Evolutionary conservation across 768 basidiomycete species (phyloP).

Genomic region (Rhizopogon rudus): DNA sequence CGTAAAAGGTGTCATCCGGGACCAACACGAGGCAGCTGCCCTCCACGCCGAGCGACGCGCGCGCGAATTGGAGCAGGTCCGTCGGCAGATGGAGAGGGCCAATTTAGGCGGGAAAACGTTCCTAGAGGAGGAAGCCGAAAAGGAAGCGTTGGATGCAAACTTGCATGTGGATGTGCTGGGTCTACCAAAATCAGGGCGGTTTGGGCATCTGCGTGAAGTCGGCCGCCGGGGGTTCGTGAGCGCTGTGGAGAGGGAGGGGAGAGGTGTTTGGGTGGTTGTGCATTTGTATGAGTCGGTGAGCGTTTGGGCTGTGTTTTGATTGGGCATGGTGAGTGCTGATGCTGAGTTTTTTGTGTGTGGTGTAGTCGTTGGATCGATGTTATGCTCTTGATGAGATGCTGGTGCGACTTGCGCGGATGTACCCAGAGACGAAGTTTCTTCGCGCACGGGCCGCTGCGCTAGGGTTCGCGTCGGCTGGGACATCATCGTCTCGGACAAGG

Average conservation of each 20-base stretch:
- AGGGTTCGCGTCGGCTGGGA: slow-evolving; percentile 53
- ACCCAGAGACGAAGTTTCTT: slow-evolving; percentile 77
- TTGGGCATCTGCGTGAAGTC: slow-evolving; percentile 80
- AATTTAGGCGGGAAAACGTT: slow-evolving; percentile 67
- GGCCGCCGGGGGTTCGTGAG: slow-evolving; percentile 66
- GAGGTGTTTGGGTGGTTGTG: slow-evolving; percentile 74
- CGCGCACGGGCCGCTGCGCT: slow-evolving; percentile 71
- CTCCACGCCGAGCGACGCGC: slow-evolving; percentile 48
- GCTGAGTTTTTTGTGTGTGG: background rate
- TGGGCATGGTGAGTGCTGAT: slow-evolving; percentile 1
- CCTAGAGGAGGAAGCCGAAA: slow-evolving; percentile 71
- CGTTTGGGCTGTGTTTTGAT: slow-evolving; percentile 7
- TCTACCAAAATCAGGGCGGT: slow-evolving; percentile 46
- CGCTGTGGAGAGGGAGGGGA: slow-evolving; percentile 70
- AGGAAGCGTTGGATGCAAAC: slow-evolving; percentile 39
- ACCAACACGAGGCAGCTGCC: slow-evolving; percentile 63
- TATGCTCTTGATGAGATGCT: slow-evolving; percentile 65
- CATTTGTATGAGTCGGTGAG: slow-evolving; percentile 81
- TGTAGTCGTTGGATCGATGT: slow-evolving; percentile 72
- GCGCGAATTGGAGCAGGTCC: slow-evolving; percentile 47
- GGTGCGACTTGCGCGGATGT: slow-evolving; percentile 59
- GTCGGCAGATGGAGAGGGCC: slow-evolving; percentile 57
- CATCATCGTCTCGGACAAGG: slow-evolving; percentile 10
- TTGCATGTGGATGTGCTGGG: slow-evolving; percentile 42
- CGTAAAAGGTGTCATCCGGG: slow-evolving; percentile 85